phyloP scores from a whole-genome alignment of 208 protist genomes.

The Eutreptiella sp. region DNA sequence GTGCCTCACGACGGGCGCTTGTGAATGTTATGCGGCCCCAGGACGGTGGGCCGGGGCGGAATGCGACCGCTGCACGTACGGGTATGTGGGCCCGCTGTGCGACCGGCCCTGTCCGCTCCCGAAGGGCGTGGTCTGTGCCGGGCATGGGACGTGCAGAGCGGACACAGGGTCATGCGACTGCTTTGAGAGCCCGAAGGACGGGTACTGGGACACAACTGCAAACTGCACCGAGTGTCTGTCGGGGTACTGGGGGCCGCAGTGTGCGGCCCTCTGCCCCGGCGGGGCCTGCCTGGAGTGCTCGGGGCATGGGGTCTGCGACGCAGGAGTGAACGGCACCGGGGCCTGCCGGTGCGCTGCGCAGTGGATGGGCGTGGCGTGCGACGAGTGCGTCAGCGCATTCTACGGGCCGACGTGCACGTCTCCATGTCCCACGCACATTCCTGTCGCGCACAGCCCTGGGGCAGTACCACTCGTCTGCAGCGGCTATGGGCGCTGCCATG shows the following conservation, averaged over 20 bases:
- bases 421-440: neutral
- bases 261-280: neutral
- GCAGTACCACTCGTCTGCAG: too few relatives aligned
- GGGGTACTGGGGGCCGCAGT: neutral
- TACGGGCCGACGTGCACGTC: neutral
- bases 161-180: slow-evolving; percentile 16
- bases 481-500: neutral
- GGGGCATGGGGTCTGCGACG: neutral
- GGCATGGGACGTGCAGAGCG: slow-evolving; percentile 1
- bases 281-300: neutral
- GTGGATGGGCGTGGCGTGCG: slow-evolving; percentile 1
- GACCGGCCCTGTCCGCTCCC: neutral
- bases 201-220: slow-evolving; percentile 13
- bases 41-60: slow-evolving; percentile 11
- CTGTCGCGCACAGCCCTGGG: slow-evolving; percentile 18
- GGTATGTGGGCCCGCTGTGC: neutral
- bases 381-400: neutral
- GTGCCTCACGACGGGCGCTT: slow-evolving; percentile 8
- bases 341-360: neutral
- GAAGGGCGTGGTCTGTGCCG: neutral
- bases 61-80: slow-evolving; percentile 11
- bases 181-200: slow-evolving; percentile 4
- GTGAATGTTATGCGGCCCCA: slow-evolving; percentile 11
- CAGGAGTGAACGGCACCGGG: slow-evolving; percentile 10
- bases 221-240: slow-evolving; percentile 9